Evolutionary conservation across 768 basidiomycete species (phyloP), one percentile per base, ranked within the genome.

Genomic region (Trametopsis cervina): DNA sequence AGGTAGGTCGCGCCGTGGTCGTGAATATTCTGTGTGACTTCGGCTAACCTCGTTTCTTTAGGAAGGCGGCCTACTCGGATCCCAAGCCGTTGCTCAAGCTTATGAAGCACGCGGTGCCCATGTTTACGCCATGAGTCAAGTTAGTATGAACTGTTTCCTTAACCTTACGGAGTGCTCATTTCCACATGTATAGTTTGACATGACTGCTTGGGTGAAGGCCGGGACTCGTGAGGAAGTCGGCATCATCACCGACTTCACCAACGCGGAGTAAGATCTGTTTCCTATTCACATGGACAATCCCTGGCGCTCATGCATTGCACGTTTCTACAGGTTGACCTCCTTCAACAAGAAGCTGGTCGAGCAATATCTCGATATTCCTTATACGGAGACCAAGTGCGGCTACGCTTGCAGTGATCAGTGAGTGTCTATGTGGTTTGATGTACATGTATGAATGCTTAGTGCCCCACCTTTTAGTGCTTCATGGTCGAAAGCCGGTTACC

Each of bases 331-430:
- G 52, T 69, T 97, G 55, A 92, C 91, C 2, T 67, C 78, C 39
- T 83, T 88, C 67, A 87, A 94, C 66, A 87, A 80, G 70, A 65
- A 76, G 47, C 73, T 94, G 23, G 80, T 95, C 12, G 77, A 85
- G 25, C 57, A 68, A 49, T 96, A 96, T 63, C 76, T 94, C 46
- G 75, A 80, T 60, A 91, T 95, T 54, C 91, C 92, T 22, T 89
- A 78, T 57, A 84, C 80, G 22, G 81, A 89, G 72, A 96, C 93
- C 48, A 74, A 85, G 71, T 95, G 93, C 69, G 90, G 88, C 27
- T 95, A 96, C 60, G 91, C 90, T 44, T 96, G 92, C 73, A 89
- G 86, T 56, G 92, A 95, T 66, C 91, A 94, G 87, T 90, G 68
- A 61, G 73, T 52, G 33, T 42, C 57, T 55, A 33, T 42, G 51